phyloP scores from a whole-genome alignment of 2,329 filamentous ascomycete genomes.

The Aspergillus versicolor region DNA sequence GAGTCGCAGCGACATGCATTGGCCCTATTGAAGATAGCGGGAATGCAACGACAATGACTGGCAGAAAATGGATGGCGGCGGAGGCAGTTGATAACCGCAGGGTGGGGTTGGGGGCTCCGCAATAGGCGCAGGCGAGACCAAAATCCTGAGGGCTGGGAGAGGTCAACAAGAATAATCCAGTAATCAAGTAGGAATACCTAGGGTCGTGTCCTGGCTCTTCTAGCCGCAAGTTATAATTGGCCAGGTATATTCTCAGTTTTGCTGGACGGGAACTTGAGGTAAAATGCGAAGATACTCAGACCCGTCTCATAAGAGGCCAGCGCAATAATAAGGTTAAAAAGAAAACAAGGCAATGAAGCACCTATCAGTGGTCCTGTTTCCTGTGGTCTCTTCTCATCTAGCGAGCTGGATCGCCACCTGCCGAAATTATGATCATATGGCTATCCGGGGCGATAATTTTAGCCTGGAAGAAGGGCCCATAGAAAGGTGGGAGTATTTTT shows the following conservation, averaged over 20 bases:
- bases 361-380: conserved; percentile 4
- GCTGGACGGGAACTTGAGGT: conserved; percentile 4
- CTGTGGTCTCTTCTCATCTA: background rate
- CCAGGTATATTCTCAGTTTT: background rate
- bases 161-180: conserved; percentile 7
- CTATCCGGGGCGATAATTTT: background rate
- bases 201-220: background rate
- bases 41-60: conserved; percentile 23
- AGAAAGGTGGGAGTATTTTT: background rate
- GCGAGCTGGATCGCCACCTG: background rate
- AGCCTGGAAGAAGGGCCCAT: conserved; percentile 5
- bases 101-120: conserved; percentile 22
- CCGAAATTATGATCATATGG: conserved; percentile 5
- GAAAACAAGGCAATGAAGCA: conserved; percentile 2
- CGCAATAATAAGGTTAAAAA: conserved; percentile 6
- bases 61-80: conserved; percentile 20
- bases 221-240: conserved; percentile 7
- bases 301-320: conserved; percentile 5
- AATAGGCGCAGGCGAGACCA: conserved; percentile 22
- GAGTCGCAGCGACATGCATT: conserved; percentile 18
- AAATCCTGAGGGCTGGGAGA: conserved; percentile 25
- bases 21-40: conserved; percentile 25
- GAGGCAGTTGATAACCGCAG: conserved; percentile 23
- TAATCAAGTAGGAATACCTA: background rate
- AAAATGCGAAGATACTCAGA: background rate